Base-by-base conservation (phyloP, 768 basidiomycete species). In the Amanita molliuscula region DNA sequence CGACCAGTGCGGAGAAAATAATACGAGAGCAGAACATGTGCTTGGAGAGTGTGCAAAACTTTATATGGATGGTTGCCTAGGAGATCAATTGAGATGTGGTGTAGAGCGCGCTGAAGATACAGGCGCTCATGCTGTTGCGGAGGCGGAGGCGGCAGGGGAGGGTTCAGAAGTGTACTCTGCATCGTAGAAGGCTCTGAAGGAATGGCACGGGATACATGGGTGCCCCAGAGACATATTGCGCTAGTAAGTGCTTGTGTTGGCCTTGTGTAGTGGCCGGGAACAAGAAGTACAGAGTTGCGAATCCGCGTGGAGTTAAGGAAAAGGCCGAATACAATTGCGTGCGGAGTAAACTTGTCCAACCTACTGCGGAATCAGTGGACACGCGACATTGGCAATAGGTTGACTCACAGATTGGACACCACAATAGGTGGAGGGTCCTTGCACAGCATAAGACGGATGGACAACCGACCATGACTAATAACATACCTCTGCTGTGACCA, bases 1-100 rank as follows among this genome's bases (percentile, higher is more conserved):
- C 76, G 70, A 48, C 79, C 81, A 16, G 66, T 73, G 43, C 77
- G 75, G 58, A 81, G 76, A 58, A 86, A 78, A 60, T 81, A 85
- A 56, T 78, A 74, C 1, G 79, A 67, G 23, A 88, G 67, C n/a
- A 88, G 69, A 3, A 86, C 65, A 52, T 84, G 75, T 0, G 78
- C 72, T 53, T 84, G 82, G 7, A 83, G 57, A 13, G 78, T 73
- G 46, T 80, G 74, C 15, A 82, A 56, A 28, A 78, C 67, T 42
- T 61, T 65, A 26, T 71, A 66, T 34, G 75, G 71, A 36, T 80
- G 80, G 29, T 69, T 62, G n/a, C 72, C 64, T 18, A 76, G 61
- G 8, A 76, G 60, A 54, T 70, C 72, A 3, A 68, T 68, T 8
- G 76, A 71, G 8, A 74, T 67, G 43, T 75, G 65, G 50, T 70